These are phyloP conservation scores for Phytophthora meadii DNA, from an alignment of 352 stramenopile species.

Conservation along the genomic window DNA sequence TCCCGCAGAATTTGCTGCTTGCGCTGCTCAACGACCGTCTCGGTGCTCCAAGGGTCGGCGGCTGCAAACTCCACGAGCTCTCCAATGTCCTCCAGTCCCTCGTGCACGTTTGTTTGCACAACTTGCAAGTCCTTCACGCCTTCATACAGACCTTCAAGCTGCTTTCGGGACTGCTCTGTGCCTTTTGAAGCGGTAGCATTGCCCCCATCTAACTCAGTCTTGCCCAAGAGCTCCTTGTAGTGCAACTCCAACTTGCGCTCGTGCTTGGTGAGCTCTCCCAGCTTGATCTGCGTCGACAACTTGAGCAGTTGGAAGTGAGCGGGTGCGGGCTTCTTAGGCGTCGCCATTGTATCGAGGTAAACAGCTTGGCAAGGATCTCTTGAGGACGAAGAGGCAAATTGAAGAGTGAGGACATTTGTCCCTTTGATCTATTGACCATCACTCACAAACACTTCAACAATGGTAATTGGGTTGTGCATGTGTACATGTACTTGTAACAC, in stretches of 20 bases:
- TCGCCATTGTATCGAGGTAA: conserved; percentile 7
- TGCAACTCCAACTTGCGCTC: conserved; percentile 47
- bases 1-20: conserved; percentile 41
- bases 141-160: conserved; percentile 45
- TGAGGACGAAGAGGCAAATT: conserved; percentile 3
- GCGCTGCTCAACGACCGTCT: conserved; percentile 32
- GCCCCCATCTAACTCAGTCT: conserved; percentile 3
- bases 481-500: too few relatives aligned
- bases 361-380: neutral
- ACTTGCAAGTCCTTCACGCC: conserved; percentile 57
- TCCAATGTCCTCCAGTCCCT: conserved; percentile 37
- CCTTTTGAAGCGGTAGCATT: neutral
- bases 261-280: conserved; percentile 53
- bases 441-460: conserved; percentile 10
- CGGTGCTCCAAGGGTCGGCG: conserved; percentile 39
- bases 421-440: neutral
- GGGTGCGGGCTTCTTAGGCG: conserved; percentile 15
- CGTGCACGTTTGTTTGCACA: conserved; percentile 49
- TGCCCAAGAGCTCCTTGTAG: conserved; percentile 42
- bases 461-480: neutral
- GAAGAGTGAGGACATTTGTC: conserved; percentile 1
- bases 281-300: conserved; percentile 58
- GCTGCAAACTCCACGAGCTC: conserved; percentile 47
- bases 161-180: conserved; percentile 9
- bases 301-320: conserved; percentile 55